These are phyloP conservation scores for Dioscorea dumetorum DNA, from an alignment of 106 monocot genomes.

Conservation along the genomic window DNA sequence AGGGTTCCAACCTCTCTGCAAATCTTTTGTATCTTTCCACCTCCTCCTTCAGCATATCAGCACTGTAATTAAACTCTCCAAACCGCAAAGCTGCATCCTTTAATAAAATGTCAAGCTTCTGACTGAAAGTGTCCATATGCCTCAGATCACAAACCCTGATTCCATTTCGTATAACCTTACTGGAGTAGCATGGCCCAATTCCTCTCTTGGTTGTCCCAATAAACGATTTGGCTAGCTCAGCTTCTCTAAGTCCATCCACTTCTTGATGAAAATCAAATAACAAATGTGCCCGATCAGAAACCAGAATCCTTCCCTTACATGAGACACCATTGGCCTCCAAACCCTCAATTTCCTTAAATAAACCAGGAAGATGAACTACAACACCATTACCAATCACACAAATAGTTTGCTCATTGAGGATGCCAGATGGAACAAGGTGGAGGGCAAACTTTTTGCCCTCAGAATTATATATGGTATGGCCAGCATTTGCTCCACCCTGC, in stretches of 20 bases:
- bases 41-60: conserved; percentile 55
- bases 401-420: conserved; percentile 73
- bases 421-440: conserved; percentile 94
- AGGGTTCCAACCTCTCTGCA: conserved; percentile 75
- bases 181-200: conserved; percentile 94
- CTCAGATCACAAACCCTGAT: conserved; percentile 77
- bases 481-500: conserved; percentile 98
- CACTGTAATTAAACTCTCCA: conserved; percentile 50
- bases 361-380: conserved; percentile 84
- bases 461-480: conserved; percentile 90
- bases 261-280: conserved; percentile 92
- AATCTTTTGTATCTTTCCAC: conserved; percentile 71
- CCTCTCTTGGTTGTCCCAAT: conserved; percentile 96
- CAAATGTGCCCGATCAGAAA: conserved; percentile 93
- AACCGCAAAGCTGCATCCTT: conserved; percentile 80
- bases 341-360: conserved; percentile 81
- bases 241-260: conserved; percentile 80
- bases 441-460: conserved; percentile 95
- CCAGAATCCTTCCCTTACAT: conserved; percentile 71
- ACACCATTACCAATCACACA: conserved; percentile 93
- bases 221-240: conserved; percentile 75
- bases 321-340: conserved; percentile 74
- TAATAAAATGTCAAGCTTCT: conserved; percentile 64
- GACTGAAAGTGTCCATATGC: conserved; percentile 72
- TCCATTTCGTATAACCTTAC: conserved; percentile 78